Percentiles rank a stretch among this genome's conserved stretches.
Conservation (phyloP, 2,329 filamentous ascomycete genomes). For the Aspergillus puulaauensis region DNA sequence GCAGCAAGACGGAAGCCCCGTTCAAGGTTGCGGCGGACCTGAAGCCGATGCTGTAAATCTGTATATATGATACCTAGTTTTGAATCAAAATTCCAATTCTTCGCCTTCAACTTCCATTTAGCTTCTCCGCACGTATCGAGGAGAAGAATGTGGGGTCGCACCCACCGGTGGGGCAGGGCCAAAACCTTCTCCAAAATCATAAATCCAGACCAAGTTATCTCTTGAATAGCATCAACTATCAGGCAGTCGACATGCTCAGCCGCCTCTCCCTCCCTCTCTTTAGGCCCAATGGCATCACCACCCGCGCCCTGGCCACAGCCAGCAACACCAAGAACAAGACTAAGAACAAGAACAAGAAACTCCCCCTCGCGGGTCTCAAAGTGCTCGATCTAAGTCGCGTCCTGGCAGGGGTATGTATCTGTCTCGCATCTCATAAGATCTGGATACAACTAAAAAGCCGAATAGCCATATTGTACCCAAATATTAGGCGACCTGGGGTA, state of each 20-base stretch:
- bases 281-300: neutral
- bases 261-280: neutral
- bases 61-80: constrained; percentile 18
- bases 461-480: constrained; percentile 92
- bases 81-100: neutral
- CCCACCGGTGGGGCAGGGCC: neutral
- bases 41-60: constrained; percentile 49
- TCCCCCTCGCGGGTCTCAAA: constrained; percentile 79
- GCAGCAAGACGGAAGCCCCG: constrained; percentile 67
- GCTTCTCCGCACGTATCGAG: neutral
- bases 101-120: neutral
- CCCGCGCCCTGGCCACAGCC: neutral
- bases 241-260: neutral
- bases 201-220: neutral
- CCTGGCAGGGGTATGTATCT: constrained; percentile 74
- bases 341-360: constrained; percentile 29
- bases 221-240: neutral
- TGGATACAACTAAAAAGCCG: too few species aligned
- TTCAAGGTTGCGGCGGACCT: constrained; percentile 64
- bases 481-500: constrained; percentile 96
- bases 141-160: constrained; percentile 4
- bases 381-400: constrained; percentile 98
- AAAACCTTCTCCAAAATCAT: neutral
- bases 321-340: neutral
- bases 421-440: neutral